Base-by-base conservation (phyloP, 306 rosid genomes). In the Sechiopsis laciniata region DNA sequence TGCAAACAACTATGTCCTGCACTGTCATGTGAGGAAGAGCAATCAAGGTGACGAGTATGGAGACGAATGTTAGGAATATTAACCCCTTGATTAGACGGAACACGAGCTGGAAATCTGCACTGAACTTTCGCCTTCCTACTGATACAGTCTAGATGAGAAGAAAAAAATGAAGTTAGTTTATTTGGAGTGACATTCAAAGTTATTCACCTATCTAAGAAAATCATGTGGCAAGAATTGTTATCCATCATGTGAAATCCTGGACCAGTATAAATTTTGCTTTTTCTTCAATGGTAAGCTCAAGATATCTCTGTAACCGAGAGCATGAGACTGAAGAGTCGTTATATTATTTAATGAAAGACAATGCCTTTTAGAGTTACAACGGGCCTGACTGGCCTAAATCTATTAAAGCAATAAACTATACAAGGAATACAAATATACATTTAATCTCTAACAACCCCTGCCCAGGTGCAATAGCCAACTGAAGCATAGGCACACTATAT, bases 21-120 rank as follows among this genome's bases (percentile, higher is more conserved):
- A 94, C 54, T 10, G 95, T 85, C 98, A 94, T 90, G 46, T 82
- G 94, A 74, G 96, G 94, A 59, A 94, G 90, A 56, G 93, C 96
- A 76, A 94, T 87, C 85, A 94, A 72, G 53, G 82, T 86, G 70
- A 87, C 88, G 17, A 94, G 86, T 82, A 94, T 85, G 42, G 97
- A 60, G 76, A 91, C 78, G 46, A 94, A 91, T n/a, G 97, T 83
- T n/a, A 94, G 35, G 74, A 91, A 91, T 74, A 94, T 91, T 79
- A 91, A 64, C 51, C 99, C 99, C 87, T 94, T 94, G 76, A 94
- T 89, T 24, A 94, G 77, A 75, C 99, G 89, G 81, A 94, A 94
- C 82, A 86, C 90, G 42, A 94, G 99, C 73, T 94, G 99, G 78
- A 87, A 91, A 58, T 91, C 74, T 37, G 99, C 97, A 80, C 97